Evolutionary conservation across 2,329 filamentous ascomycete species (phyloP).

Genomic region (Neofusicoccum ribis): DNA sequence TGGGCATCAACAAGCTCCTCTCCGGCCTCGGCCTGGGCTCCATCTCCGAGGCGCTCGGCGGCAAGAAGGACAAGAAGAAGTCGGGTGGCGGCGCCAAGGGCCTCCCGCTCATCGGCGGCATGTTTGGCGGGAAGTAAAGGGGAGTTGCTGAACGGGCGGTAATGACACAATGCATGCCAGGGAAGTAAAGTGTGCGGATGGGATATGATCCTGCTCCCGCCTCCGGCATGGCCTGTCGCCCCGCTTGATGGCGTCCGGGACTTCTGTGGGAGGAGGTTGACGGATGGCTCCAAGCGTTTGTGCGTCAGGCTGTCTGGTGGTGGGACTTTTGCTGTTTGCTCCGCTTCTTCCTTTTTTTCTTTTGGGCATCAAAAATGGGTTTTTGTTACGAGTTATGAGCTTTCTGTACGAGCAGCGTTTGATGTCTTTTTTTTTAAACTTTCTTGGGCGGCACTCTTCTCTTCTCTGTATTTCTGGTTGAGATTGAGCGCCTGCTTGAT

Average conservation of each 20-base stretch:
- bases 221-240: too few relatives aligned
- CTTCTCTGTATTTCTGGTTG: too few relatives aligned
- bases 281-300: not conserved
- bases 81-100: slow-evolving; percentile 39
- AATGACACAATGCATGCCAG: too few relatives aligned
- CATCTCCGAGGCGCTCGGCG: slow-evolving; percentile 50
- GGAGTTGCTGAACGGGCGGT: too few relatives aligned
- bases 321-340: not conserved
- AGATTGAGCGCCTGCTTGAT: too few relatives aligned
- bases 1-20: slow-evolving; percentile 75
- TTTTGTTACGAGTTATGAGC: too few relatives aligned
- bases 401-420: not conserved
- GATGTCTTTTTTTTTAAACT: not conserved
- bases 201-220: not conserved
- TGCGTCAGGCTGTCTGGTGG: not conserved
- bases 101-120: slow-evolving; percentile 49
- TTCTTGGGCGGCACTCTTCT: too few relatives aligned
- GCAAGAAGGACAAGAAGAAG: slow-evolving; percentile 58
- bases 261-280: slow-evolving; percentile 17
- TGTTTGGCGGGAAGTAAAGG: slow-evolving; percentile 47
- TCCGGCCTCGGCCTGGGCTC: slow-evolving; percentile 67
- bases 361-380: too few relatives aligned
- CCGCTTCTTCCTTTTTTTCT: too few relatives aligned
- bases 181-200: not conserved
- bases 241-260: not conserved